phyloP scores from a whole-genome alignment of 768 basidiomycete species.

The Imleria badia region DNA sequence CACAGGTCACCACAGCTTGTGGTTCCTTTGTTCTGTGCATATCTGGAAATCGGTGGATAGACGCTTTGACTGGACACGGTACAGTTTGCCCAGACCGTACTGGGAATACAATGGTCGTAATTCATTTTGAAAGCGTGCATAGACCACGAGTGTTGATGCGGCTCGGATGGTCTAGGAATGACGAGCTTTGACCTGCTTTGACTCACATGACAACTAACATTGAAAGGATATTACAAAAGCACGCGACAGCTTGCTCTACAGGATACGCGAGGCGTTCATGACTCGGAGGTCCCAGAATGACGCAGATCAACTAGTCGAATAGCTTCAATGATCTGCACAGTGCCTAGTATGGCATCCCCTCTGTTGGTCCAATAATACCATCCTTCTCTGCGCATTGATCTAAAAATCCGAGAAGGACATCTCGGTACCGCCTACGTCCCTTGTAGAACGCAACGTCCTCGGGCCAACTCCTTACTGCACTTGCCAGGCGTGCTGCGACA shows the following conservation, averaged over 20 bases:
- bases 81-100: neutral
- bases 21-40: constrained; percentile 15
- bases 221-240: neutral
- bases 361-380: constrained; percentile 10
- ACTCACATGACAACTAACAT: neutral
- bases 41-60: constrained; percentile 6
- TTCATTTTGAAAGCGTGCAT: neutral
- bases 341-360: constrained; percentile 20
- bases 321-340: neutral
- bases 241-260: neutral
- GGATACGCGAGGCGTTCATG: neutral
- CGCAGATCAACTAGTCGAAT: neutral
- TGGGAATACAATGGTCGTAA: constrained; percentile 6
- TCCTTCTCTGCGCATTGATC: constrained; percentile 25
- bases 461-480: constrained; percentile 67
- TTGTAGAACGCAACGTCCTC: constrained; percentile 49
- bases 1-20: constrained; percentile 20
- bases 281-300: neutral
- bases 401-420: constrained; percentile 26
- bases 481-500: constrained; percentile 61
- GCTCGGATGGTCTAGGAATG: neutral
- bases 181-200: constrained; percentile 1
- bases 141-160: neutral
- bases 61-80: constrained; percentile 18
- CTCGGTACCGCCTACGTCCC: constrained; percentile 22